These are phyloP conservation scores for Penicillium parvum DNA, from an alignment of 495 filamentous ascomycete species.

Conservation along the genomic window DNA sequence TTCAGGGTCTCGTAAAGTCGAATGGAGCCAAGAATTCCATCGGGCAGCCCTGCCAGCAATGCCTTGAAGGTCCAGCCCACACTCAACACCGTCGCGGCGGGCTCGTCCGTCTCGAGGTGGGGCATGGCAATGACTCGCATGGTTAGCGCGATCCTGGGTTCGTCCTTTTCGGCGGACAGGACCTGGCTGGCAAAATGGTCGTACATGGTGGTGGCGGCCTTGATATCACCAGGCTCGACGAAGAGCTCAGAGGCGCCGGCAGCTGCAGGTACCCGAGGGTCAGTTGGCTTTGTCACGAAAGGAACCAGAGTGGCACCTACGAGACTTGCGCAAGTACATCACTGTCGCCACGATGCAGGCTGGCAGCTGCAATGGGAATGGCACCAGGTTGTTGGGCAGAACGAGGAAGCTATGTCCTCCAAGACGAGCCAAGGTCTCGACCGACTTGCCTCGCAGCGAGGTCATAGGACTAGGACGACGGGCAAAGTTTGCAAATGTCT, in stretches of 20 bases:
- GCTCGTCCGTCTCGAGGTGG: conserved; percentile 11
- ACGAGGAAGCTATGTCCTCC: conserved; percentile 66
- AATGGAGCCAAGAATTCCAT: conserved; percentile 67
- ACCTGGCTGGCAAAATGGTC: conserved; percentile 38
- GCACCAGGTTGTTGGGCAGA: conserved; percentile 62
- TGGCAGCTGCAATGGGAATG: conserved; percentile 60
- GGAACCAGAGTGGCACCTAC: conserved; percentile 39
- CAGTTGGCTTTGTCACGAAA: conserved; percentile 8
- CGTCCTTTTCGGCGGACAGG: conserved; percentile 30
- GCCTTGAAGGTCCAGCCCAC: conserved; percentile 70
- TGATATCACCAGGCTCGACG: conserved; percentile 28
- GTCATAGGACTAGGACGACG: conserved; percentile 43
- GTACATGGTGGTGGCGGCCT: conserved; percentile 31
- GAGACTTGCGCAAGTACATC: conserved; percentile 60
- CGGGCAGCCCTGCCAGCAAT: conserved; percentile 64
- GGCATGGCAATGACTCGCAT: conserved; percentile 27
- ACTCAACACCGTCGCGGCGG: conserved; percentile 52
- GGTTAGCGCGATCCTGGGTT: conserved; percentile 29
- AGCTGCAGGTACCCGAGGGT: conserved; percentile 17
- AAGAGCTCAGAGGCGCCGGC: conserved; percentile 24
- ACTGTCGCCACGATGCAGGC: conserved; percentile 71
- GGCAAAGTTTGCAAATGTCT: conserved; percentile 32
- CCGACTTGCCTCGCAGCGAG: conserved; percentile 54
- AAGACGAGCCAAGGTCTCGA: conserved; percentile 64
- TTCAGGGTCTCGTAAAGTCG: conserved; percentile 62